Conservation (phyloP, 345 rosid genomes). For the Syzygium aromaticum region DNA sequence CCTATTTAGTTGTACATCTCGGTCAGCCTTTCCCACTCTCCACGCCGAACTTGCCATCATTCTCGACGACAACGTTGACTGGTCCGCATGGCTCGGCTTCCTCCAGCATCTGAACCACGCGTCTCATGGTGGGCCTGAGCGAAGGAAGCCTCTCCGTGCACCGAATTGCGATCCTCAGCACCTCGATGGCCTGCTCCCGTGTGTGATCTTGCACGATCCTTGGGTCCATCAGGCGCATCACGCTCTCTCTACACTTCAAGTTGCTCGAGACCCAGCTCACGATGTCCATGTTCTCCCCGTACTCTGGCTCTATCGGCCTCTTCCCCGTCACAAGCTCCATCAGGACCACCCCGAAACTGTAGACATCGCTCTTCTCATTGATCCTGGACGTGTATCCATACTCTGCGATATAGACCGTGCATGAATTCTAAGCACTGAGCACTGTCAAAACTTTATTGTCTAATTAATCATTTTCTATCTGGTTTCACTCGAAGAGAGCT, state of each 20-base stretch:
- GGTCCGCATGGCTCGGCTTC: conserved; percentile 66
- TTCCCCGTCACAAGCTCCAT: conserved; percentile 88
- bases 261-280: conserved; percentile 65
- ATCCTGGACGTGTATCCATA: conserved; percentile 81
- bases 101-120: conserved; percentile 81
- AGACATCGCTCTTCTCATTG: conserved; percentile 85
- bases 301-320: conserved; percentile 71
- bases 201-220: conserved; percentile 39
- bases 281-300: conserved; percentile 71
- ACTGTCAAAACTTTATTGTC: neutral
- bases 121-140: conserved; percentile 72
- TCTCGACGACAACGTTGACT: conserved; percentile 32
- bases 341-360: conserved; percentile 87
- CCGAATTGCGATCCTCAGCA: conserved; percentile 59
- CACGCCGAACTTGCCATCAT: neutral
- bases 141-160: conserved; percentile 57
- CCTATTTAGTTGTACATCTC: neutral
- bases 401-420: conserved; percentile 28
- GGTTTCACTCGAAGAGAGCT: neutral
- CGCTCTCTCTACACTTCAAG: conserved; percentile 41
- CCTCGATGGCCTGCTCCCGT: conserved; percentile 50
- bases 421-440: neutral
- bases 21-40: neutral
- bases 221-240: conserved; percentile 54
- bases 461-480: neutral